Percentiles rank a stretch among this genome's conserved stretches.
Evolutionary conservation across 257 asterid species (phyloP).

Genomic region (Solanum etuberosum): DNA sequence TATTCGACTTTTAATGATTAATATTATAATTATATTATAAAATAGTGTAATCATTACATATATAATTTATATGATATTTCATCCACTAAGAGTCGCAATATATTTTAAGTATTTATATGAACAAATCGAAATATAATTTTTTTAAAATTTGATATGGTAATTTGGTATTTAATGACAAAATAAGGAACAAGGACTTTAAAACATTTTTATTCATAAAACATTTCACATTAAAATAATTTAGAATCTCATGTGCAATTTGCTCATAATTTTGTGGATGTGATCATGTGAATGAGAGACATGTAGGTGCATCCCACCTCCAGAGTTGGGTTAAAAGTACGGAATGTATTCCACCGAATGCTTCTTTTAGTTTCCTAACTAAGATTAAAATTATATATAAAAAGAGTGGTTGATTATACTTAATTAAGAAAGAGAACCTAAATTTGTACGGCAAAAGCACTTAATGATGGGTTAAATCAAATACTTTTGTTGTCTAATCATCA

Average conservation of each 20-base stretch:
- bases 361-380: neutral
- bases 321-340: neutral
- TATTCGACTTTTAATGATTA: neutral
- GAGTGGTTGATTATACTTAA: neutral
- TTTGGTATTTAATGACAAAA: neutral
- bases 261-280: neutral
- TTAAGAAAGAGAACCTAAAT: neutral
- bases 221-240: neutral
- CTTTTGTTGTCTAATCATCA: neutral
- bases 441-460: neutral
- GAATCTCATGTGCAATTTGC: neutral
- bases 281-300: neutral
- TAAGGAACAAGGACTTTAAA: neutral
- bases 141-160: too few species aligned
- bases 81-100: neutral
- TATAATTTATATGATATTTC: neutral
- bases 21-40: neutral
- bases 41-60: too few species aligned
- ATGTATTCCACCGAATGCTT: neutral
- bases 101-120: too few species aligned
- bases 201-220: neutral
- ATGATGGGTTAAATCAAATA: neutral
- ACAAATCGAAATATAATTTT: too few species aligned
- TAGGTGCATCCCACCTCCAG: neutral
- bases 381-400: neutral